A percentile compares a stretch with the other conserved stretches of the same genome.
Evolutionary conservation across 2,329 filamentous ascomycete genomes (phyloP).

Genomic region (Stagonosporopsis chrysanthemi): DNA sequence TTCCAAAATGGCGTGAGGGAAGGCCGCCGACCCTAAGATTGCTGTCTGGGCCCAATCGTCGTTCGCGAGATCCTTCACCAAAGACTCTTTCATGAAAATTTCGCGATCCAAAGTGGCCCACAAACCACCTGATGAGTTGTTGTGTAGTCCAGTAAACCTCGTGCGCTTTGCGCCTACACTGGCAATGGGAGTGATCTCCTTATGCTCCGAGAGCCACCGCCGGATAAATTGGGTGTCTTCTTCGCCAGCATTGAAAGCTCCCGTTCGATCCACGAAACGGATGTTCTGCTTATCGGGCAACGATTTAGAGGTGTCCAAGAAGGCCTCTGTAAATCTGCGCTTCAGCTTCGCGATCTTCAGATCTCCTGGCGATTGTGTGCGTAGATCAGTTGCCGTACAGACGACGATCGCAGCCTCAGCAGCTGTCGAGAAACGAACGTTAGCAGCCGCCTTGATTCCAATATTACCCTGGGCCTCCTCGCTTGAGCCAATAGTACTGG

Average conservation of each 20-base stretch:
- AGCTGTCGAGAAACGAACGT: constrained; percentile 46
- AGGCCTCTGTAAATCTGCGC: constrained; percentile 51
- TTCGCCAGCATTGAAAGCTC: constrained; percentile 9
- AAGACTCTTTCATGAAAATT: constrained; percentile 51
- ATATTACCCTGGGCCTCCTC: constrained; percentile 44
- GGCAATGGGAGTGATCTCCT: constrained; percentile 56
- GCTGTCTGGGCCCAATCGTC: constrained; percentile 43
- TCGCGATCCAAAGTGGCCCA: constrained; percentile 60
- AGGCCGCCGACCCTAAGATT: constrained; percentile 38
- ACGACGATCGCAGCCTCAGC: constrained; percentile 44
- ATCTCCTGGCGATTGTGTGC: constrained; percentile 19
- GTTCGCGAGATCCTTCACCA: constrained; percentile 36
- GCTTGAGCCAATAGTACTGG: constrained; percentile 53
- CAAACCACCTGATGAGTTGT: constrained; percentile 51
- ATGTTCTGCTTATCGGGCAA: constrained; percentile 27
- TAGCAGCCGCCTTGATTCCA: constrained; percentile 43
- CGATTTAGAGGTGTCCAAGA: constrained; percentile 46
- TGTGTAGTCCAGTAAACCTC: constrained; percentile 58
- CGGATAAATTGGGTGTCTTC: constrained; percentile 40
- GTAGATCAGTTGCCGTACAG: constrained; percentile 23
- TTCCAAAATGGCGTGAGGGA: constrained; percentile 61
- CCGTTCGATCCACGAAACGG: constrained; percentile 15
- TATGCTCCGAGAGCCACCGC: constrained; percentile 55
- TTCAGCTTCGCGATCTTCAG: constrained; percentile 49
- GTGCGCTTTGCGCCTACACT: constrained; percentile 55